Evolutionary conservation across 2,329 filamentous ascomycete genomes (phyloP).

Genomic region (Stenocarpella maydis): DNA sequence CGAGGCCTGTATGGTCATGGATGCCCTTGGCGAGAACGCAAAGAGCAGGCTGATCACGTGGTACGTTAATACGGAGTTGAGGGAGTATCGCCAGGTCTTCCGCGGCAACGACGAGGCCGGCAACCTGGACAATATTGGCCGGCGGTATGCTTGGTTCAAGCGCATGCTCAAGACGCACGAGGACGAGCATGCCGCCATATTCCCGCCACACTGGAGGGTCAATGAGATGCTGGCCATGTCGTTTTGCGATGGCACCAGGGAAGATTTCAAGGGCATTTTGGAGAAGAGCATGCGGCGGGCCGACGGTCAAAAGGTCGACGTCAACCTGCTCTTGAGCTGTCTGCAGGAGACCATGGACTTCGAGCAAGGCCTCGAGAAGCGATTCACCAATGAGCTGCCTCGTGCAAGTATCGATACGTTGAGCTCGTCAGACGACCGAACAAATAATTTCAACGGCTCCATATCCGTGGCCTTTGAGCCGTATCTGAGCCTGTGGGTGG

Average conservation of each 20-base stretch:
- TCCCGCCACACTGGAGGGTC: conserved; percentile 87
- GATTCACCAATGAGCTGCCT: conserved; percentile 74
- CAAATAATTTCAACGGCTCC: conserved; percentile 83
- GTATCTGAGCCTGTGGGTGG: conserved; percentile 96
- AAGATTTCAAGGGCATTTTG: conserved; percentile 93
- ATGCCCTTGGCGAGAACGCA: conserved; percentile 89
- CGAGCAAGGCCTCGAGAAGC: conserved; percentile 87
- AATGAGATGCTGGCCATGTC: conserved; percentile 89
- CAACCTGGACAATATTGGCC: conserved; percentile 93
- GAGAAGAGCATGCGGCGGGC: conserved; percentile 83
- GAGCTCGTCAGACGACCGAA: conserved; percentile 77
- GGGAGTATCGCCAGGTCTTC: conserved; percentile 96
- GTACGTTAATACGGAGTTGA: conserved; percentile 97
- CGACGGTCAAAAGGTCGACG: conserved; percentile 83
- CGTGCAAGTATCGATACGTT: conserved; percentile 91
- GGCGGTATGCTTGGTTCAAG: conserved; percentile 95
- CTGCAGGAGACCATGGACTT: conserved; percentile 97
- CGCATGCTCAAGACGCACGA: conserved; percentile 96
- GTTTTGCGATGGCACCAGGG: conserved; percentile 93
- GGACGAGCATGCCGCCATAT: conserved; percentile 87
- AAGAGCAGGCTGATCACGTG: conserved; percentile 85
- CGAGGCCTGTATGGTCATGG: conserved; percentile 93
- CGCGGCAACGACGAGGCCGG: conserved; percentile 96
- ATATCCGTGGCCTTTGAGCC: conserved; percentile 98
- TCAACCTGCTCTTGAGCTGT: conserved; percentile 87